Evolutionary conservation across 805 yeast species (phyloP), one percentile per base, ranked within the genome.

Genomic region (Candida adriatica): DNA sequence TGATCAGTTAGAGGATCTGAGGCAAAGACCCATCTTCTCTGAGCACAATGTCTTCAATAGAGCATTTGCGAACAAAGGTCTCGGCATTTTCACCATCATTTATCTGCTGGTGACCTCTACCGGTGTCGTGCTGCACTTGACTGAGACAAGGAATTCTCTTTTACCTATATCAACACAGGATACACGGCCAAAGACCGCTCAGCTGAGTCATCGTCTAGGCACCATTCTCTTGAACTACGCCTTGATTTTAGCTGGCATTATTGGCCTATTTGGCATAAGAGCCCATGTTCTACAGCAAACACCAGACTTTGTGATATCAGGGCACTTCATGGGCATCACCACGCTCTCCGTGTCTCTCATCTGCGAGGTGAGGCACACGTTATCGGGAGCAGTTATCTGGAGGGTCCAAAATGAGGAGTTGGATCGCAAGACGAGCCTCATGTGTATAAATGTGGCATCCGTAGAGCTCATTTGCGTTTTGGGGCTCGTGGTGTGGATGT

Each of bases 11-110:
- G 8, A 8, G 22, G 10, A 19, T 19, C 22, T 19, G 8, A 19
- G 11, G 22, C 10, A 19, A n/a, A n/a, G n/a, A n/a, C n/a, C n/a
- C 11, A 7, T 34, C 6, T 27, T 45, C 24, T 29, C 39, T 6
- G 41, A 43, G 8, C n/a, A 21, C 4, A 44, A 39, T 21, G 6
- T 35, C 4, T 23, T 43, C 21, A 46, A 48, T 28, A 10, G 24
- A 7, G 3, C 46, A 6, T 45, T 45, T 32, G 49, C 43, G 2
- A 34, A 43, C 8, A 33, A 44, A 26, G 46, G 48, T 1, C 38
- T 38, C 25, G 16, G 26, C 2, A 15, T 44, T 6, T 44, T 33
- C 27, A 34, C 36, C 4, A 21, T 31, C 2, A 13, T 43, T 2
- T 46, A 33, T 20, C 10, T 37, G 1, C n/a, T 41, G 26, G 18